Evolutionary conservation across 495 filamentous ascomycete species (phyloP).

Genomic region (Penicillium atrosanguineum): DNA sequence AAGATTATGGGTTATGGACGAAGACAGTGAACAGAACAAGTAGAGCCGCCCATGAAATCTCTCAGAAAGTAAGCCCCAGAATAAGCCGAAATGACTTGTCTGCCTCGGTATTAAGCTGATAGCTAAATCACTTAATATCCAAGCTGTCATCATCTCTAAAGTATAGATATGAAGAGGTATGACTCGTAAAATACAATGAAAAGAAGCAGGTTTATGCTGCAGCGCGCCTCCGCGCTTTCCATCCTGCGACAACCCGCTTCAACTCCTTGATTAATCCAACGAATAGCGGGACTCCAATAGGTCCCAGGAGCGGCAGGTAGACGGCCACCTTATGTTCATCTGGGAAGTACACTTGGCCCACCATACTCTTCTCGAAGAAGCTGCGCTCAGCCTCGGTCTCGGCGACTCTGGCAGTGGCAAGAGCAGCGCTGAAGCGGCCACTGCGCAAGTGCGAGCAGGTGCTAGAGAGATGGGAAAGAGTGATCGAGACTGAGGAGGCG

Average conservation of each 20-base stretch:
- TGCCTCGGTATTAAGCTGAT: too few relatives aligned
- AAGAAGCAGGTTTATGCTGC: neutral
- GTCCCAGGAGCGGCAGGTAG: slow-evolving; percentile 87
- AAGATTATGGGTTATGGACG: too few relatives aligned
- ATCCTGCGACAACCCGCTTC: slow-evolving; percentile 46
- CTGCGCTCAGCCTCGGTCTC: slow-evolving; percentile 88
- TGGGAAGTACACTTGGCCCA: slow-evolving; percentile 95
- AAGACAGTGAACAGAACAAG: too few relatives aligned
- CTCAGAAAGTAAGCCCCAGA: too few relatives aligned
- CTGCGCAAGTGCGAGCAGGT: slow-evolving; percentile 72
- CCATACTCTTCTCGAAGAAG: slow-evolving; percentile 99
- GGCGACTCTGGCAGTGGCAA: slow-evolving; percentile 78
- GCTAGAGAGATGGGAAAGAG: slow-evolving; percentile 68
- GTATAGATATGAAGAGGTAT: neutral
- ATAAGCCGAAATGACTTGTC: too few relatives aligned
- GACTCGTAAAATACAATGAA: slow-evolving; percentile 5
- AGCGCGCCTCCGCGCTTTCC: slow-evolving; percentile 30
- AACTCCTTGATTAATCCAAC: slow-evolving; percentile 81
- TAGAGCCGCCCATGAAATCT: too few relatives aligned
- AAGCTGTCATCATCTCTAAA: neutral
- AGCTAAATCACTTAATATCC: too few relatives aligned
- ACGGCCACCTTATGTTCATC: slow-evolving; percentile 99
- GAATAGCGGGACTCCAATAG: slow-evolving; percentile 84
- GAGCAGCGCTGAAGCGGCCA: slow-evolving; percentile 62
- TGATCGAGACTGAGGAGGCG: slow-evolving; percentile 77